These are phyloP conservation scores for Bothriochloa decipiens DNA, from an alignment of 176 grass and related monocot species.

Conservation along the genomic window DNA sequence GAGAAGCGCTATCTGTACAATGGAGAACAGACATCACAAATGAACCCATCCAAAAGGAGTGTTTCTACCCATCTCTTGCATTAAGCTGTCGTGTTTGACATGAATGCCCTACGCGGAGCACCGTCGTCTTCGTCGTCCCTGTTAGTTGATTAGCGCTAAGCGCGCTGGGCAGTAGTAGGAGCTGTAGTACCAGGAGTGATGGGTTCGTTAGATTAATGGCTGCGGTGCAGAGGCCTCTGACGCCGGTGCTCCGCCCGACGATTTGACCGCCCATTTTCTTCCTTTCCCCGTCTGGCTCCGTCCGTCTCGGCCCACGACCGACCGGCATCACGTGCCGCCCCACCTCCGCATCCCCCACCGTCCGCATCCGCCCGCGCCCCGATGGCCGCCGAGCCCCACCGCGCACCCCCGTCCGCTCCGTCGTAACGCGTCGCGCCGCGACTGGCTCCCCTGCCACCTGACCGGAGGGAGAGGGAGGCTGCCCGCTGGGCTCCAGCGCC, in stretches of 20 bases:
- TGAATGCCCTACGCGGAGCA: neutral
- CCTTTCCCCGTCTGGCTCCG: neutral
- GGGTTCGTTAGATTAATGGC: slow-evolving; percentile 15
- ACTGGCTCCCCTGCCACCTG: slow-evolving; percentile 29
- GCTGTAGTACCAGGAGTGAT: neutral
- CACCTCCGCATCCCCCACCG: slow-evolving; percentile 31
- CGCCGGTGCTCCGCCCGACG: slow-evolving; percentile 57
- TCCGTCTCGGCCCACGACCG: neutral
- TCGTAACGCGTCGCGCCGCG: slow-evolving; percentile 4
- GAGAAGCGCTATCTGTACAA: neutral
- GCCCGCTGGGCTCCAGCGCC: neutral
- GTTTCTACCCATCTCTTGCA: neutral
- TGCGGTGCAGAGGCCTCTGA: slow-evolving; percentile 42
- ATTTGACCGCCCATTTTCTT: slow-evolving; percentile 48
- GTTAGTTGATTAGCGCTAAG: slow-evolving; percentile 1
- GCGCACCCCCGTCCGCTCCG: neutral
- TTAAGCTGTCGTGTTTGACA: neutral
- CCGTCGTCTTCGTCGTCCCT: neutral
- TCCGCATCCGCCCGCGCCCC: slow-evolving; percentile 15
- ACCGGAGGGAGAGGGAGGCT: neutral
- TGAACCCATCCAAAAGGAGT: neutral
- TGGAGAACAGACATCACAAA: neutral
- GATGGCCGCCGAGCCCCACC: neutral
- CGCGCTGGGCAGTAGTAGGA: neutral
- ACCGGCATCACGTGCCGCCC: slow-evolving; percentile 59